phyloP scores from a whole-genome alignment of 176 grass and related monocot genomes.

The Thinopyrum elongatum region DNA sequence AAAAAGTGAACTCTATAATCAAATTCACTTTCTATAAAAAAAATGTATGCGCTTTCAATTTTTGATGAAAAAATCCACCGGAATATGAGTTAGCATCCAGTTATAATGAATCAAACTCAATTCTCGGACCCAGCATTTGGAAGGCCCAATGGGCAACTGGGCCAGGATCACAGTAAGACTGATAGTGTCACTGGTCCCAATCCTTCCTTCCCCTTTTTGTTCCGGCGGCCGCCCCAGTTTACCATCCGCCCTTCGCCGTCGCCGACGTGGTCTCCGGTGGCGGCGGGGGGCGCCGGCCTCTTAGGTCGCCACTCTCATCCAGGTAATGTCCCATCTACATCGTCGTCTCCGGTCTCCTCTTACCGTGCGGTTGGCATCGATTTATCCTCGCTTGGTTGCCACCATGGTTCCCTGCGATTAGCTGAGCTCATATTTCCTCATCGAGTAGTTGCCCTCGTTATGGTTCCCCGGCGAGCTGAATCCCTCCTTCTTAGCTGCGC shows the following conservation, averaged over 20 bases:
- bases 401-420: neutral
- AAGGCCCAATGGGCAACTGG: neutral
- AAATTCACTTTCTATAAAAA: too few species aligned
- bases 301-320: neutral
- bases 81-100: too few species aligned
- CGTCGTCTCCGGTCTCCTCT: neutral
- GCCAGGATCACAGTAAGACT: neutral
- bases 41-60: too few species aligned
- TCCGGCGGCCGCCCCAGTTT: neutral
- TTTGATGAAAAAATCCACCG: too few species aligned
- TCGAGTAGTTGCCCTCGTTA: neutral
- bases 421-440: neutral
- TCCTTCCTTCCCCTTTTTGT: neutral
- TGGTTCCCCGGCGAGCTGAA: neutral
- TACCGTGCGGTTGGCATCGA: neutral
- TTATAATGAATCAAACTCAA: too few species aligned
- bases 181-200: neutral
- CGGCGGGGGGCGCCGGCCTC: neutral
- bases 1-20: too few species aligned
- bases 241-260: neutral
- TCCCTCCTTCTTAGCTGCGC: neutral
- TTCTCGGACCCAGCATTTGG: neutral
- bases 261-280: neutral
- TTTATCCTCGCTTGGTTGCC: neutral
- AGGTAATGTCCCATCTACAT: neutral